A percentile compares a stretch with the other conserved stretches of the same genome.
phyloP scores from a whole-genome alignment of 371 early-diverging fungal genomes.

The Polyrhizophydium stewartii region DNA sequence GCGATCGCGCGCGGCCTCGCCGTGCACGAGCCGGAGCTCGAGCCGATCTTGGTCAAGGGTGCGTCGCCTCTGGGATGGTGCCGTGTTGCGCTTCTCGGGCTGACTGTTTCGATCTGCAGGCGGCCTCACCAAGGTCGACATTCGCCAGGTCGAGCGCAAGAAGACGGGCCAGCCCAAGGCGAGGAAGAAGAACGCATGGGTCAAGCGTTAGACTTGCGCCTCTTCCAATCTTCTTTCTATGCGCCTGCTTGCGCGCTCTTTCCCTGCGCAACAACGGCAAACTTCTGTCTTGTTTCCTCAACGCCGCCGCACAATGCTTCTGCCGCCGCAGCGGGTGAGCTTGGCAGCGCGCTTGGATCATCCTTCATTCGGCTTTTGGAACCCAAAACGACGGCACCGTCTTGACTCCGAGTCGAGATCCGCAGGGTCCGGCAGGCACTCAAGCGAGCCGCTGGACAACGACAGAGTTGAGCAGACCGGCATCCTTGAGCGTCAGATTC shows the following conservation, averaged over 20 bases:
- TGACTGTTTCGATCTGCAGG: too few species aligned
- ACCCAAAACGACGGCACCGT: too few species aligned
- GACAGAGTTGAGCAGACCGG: conserved; percentile 80
- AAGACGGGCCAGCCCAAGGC: conserved; percentile 95
- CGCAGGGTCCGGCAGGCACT: too few species aligned
- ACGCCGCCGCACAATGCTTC: neutral
- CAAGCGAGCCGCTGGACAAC: conserved; percentile 58
- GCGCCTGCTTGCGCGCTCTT: too few species aligned
- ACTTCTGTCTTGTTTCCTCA: too few species aligned
- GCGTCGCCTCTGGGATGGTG: conserved; percentile 17
- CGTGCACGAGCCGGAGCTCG: conserved; percentile 60
- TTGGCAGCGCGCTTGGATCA: too few species aligned
- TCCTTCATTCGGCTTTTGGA: too few species aligned
- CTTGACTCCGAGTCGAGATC: too few species aligned
- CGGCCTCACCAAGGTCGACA: conserved; percentile 74
- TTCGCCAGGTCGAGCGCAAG: conserved; percentile 92
- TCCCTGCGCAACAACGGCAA: too few species aligned
- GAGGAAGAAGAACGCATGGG: conserved; percentile 92
- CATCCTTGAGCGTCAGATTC: conserved; percentile 65
- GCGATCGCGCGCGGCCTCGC: conserved; percentile 79
- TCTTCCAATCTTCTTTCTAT: too few species aligned
- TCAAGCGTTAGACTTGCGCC: conserved; percentile 37
- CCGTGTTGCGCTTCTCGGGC: too few species aligned
- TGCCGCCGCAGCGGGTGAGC: too few species aligned
- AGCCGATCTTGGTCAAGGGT: conserved; percentile 47